Evolutionary conservation across 129 eudicot species (phyloP).

Genomic region (Escallonia herrerae): DNA sequence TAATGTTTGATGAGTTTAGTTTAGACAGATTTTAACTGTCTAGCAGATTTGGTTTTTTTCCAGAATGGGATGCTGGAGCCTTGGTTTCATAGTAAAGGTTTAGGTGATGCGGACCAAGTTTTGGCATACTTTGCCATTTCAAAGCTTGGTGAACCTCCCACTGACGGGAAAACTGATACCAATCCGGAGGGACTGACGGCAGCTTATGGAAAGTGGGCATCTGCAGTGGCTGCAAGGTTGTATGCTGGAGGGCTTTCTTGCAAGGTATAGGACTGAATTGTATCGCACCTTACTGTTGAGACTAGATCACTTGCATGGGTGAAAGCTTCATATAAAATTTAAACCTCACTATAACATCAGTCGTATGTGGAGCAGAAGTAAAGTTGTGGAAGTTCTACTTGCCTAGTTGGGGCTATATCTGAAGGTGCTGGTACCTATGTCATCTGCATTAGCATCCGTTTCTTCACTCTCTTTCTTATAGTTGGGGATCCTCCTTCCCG

Average conservation of each 20-base stretch:
- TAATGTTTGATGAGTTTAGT: not conserved
- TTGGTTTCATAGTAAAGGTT: slow-evolving; percentile 87
- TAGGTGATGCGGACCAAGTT: slow-evolving; percentile 76
- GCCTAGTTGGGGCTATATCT: too few relatives aligned
- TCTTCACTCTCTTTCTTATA: too few relatives aligned
- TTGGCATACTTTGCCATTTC: slow-evolving; percentile 89
- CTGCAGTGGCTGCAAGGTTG: slow-evolving; percentile 84
- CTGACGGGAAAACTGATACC: slow-evolving; percentile 84
- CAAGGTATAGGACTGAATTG: slow-evolving; percentile 38
- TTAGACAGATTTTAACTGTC: slow-evolving; percentile 54
- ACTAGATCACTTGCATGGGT: not conserved
- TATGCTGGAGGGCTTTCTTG: slow-evolving; percentile 85
- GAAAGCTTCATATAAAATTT: too few relatives aligned
- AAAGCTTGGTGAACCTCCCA: slow-evolving; percentile 90
- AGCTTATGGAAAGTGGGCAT: slow-evolving; percentile 78
- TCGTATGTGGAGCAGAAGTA: too few relatives aligned
- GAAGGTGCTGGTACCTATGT: too few relatives aligned
- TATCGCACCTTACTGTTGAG: not conserved
- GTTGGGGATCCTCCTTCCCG: too few relatives aligned
- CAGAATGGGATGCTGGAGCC: slow-evolving; percentile 99
- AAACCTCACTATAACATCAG: too few relatives aligned
- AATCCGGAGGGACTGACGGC: slow-evolving; percentile 86
- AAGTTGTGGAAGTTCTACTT: too few relatives aligned
- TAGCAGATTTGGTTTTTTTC: slow-evolving; percentile 99
- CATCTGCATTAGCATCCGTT: too few relatives aligned